Evolutionary conservation across 352 stramenopile genomes (phyloP), one percentile per base, ranked within the genome.

Genomic region (Pythium biforme): DNA sequence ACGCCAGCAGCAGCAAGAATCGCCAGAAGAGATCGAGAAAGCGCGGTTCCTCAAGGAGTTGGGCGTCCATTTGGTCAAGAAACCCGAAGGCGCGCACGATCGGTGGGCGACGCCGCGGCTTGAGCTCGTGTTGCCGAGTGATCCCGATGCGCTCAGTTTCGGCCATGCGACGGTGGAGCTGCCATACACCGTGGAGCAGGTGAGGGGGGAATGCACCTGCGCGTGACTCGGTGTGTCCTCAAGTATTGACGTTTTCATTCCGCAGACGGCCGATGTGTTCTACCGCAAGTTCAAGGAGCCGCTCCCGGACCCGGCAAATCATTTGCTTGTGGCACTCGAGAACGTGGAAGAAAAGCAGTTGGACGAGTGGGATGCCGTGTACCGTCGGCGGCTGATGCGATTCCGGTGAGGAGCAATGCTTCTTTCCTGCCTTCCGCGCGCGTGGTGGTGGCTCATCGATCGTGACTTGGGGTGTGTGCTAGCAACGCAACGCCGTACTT

Each of bases 211-310:
- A 22, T 12, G 8, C n/a, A 34, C 47, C 17, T 33, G 17, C 51
- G 19, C 27, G 12, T 26, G 19, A 27, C 10, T 55, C 17, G 5
- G 19, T 14, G n/a, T n/a, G 37, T 43, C 1, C 37, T 43, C 37
- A 43, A 5, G 17, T 7, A 17, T 40, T 9, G 34, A 20, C 15
- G 12, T n/a, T 8, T 43, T 10, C 37, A 19, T 43, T 43, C 37
- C 60, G 20, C 48, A 90, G 79, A 83, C 78, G 33, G 71, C 73
- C 11, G 66, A 91, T 27, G 68, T 91, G 46, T 89, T 89, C 55
- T 94, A 90, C 51, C 81, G 85, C 43, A 90, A 89, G 45, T 94
- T 91, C 69, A 91, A 90, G 45, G 74, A 90, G 49, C 85, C 85
- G 0, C 60, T 92, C 2, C 85, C 85, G 11, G 85, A 90, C 40